Evolutionary conservation across 495 filamentous ascomycete species (phyloP).

Genomic region (Hypoxylon trugodes): DNA sequence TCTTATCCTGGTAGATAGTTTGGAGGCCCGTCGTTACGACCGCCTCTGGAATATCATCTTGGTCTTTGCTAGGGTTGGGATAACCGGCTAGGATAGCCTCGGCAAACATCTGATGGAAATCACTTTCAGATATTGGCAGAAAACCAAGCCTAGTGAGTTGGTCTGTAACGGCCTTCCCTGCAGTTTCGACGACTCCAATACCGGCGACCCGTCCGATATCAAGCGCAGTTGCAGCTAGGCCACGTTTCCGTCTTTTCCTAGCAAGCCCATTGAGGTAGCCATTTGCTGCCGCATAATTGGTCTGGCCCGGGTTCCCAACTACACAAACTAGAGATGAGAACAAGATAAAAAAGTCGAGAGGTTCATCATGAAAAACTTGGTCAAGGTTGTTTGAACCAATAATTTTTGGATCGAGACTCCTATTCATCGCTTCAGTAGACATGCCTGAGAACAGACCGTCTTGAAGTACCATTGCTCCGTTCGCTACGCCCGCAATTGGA

Average conservation of each 20-base stretch:
- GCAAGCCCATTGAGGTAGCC: conserved; percentile 52
- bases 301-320: conserved; percentile 56
- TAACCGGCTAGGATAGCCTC: conserved; percentile 29
- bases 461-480: not conserved
- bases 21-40: conserved; percentile 3
- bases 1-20: conserved; percentile 9
- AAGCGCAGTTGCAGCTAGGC: conserved; percentile 50
- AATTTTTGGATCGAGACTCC: conserved; percentile 41
- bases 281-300: conserved; percentile 60
- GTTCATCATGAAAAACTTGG: conserved; percentile 42
- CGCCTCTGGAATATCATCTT: too few species aligned
- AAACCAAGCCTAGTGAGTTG: conserved; percentile 37
- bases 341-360: conserved; percentile 64
- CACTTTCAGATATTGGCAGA: conserved; percentile 26
- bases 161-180: conserved; percentile 35
- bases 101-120: conserved; percentile 33
- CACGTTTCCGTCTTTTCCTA: conserved; percentile 34
- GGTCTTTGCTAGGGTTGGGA: too few species aligned
- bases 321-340: conserved; percentile 59
- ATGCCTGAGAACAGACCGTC: not conserved
- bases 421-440: not conserved
- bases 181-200: conserved; percentile 44
- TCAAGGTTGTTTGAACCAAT: conserved; percentile 43
- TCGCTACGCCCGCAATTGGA: not conserved
- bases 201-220: conserved; percentile 53